Evolutionary conservation across 805 yeast genomes (phyloP), one percentile per base, ranked within the genome.

Genomic region (Kockiozyma suomiensis): DNA sequence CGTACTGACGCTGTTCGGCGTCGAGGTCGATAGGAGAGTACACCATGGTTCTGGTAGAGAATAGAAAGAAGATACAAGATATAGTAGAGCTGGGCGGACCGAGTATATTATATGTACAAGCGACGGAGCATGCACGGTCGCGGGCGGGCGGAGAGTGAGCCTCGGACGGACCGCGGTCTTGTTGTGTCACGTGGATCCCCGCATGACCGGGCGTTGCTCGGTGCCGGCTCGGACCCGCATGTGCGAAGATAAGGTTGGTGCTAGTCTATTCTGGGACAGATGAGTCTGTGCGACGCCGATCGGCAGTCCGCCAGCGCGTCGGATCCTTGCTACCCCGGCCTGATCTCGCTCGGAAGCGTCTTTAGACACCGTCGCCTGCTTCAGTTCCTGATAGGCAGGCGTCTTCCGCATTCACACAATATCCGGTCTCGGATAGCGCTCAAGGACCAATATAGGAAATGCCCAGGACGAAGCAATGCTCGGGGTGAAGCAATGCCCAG

Each of bases 1-100:
- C 84, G 82, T 79, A 88, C 70, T 76, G 78, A 61, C 73, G 74
- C 71, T 88, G 89, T 76, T 88, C 94, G 66, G 79, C 78, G 68
- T 82, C 77, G 45, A 84, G 68, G 72, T 85, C 80, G 60, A 86
- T 82, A 67, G 79, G 75, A 46, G 87, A 77, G 80, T 83, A 85
- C 64, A 82, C 82, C 69, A 66, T 66, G 38, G 45, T 35, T n/a
- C n/a, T n/a, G n/a, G 35, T n/a, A n/a, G 46, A 12, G 30, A 21
- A 23, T 1, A 17, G 26, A 10, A 7, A 40, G 48, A 41, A 19
- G 38, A 50, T 21, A n/a, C n/a, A n/a, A n/a, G n/a, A n/a, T n/a
- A n/a, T n/a, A n/a, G n/a, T n/a, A n/a, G n/a, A n/a, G n/a, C n/a
- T n/a, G n/a, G n/a, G n/a, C n/a, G n/a, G n/a, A n/a, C n/a, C n/a